A percentile compares a stretch with the other conserved stretches of the same genome.
These are phyloP conservation scores for Pseudogymnoascus sp. DNA, from an alignment of 2,329 filamentous ascomycete species.

Conservation along the genomic window DNA sequence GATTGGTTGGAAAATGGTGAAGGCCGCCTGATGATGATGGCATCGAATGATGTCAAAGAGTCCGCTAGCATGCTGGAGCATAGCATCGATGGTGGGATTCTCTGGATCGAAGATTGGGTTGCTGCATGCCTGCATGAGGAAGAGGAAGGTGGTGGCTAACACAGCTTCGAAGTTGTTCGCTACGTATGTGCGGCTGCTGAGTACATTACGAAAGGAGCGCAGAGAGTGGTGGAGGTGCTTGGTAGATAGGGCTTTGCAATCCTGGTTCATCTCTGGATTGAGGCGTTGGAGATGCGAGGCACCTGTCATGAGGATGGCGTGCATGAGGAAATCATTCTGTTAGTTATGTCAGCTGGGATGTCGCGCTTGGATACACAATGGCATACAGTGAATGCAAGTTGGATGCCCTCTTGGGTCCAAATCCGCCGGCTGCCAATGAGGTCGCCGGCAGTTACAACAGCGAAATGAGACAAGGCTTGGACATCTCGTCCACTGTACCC, in stretches of 20 bases:
- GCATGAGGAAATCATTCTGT: constrained; percentile 17
- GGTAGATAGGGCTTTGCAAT: constrained; percentile 11
- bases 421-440: neutral
- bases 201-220: constrained; percentile 13
- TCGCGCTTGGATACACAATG: neutral
- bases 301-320: constrained; percentile 14
- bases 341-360: neutral
- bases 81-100: constrained; percentile 12
- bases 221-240: constrained; percentile 16
- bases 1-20: constrained; percentile 10
- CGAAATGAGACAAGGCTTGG: neutral
- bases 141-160: constrained; percentile 16
- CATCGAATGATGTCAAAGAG: constrained; percentile 14
- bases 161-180: constrained; percentile 15
- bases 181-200: constrained; percentile 9
- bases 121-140: constrained; percentile 12
- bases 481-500: neutral
- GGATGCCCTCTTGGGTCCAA: constrained; percentile 16
- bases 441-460: neutral
- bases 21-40: neutral
- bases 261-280: neutral
- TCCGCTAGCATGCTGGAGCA: constrained; percentile 15
- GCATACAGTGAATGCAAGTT: constrained; percentile 16
- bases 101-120: neutral
- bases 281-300: constrained; percentile 6